Percentiles rank a stretch among this genome's conserved stretches.
Conservation (phyloP, 768 basidiomycete species). For the Coprinellus micaceus region DNA sequence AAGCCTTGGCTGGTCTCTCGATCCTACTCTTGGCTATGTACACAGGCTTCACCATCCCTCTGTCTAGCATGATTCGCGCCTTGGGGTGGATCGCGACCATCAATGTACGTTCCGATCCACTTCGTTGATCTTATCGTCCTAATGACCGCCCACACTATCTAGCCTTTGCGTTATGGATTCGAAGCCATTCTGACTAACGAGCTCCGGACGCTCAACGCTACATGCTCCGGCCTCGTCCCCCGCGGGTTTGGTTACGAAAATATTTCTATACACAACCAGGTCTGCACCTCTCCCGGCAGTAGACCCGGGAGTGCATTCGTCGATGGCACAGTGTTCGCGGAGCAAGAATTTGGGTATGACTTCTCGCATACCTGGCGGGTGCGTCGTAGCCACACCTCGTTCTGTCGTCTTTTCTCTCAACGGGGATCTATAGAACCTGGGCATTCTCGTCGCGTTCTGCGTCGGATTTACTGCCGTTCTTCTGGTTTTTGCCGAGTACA, state of each 20-base stretch:
- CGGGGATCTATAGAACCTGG: constrained; percentile 46
- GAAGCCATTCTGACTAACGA: constrained; percentile 79
- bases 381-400: constrained; percentile 13
- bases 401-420: neutral
- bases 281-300: constrained; percentile 68
- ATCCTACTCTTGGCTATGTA: constrained; percentile 29
- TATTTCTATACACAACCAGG: constrained; percentile 59
- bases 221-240: constrained; percentile 57
- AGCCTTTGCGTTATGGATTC: constrained; percentile 53
- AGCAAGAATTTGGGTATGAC: constrained; percentile 44
- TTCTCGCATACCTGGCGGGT: constrained; percentile 41
- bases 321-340: constrained; percentile 50
- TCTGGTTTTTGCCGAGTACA: constrained; percentile 55
- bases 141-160: neutral
- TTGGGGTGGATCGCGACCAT: constrained; percentile 65
- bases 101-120: constrained; percentile 37
- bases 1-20: constrained; percentile 49
- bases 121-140: neutral
- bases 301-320: constrained; percentile 54
- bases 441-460: constrained; percentile 66
- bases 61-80: constrained; percentile 63
- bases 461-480: constrained; percentile 51
- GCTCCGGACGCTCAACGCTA: constrained; percentile 65
- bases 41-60: constrained; percentile 45
- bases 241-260: constrained; percentile 59